Conservation (phyloP, 805 yeast species). For the Suhomyces pyralidae region DNA sequence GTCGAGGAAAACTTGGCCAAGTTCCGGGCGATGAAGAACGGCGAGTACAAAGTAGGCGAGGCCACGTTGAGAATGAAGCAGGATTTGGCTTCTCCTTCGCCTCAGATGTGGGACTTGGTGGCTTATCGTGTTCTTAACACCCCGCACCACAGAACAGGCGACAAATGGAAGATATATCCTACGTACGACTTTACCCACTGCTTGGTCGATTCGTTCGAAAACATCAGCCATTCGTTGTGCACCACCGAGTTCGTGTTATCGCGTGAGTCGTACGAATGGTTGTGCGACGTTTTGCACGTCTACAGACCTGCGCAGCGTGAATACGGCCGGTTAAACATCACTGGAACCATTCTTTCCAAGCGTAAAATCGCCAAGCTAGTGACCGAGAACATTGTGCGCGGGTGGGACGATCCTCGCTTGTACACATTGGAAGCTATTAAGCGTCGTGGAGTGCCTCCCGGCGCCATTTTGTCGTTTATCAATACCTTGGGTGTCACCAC, state of each 20-base stretch:
- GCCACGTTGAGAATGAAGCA: conserved; percentile 97
- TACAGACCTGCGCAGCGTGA: conserved; percentile 99
- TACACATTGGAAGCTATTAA: conserved; percentile 91
- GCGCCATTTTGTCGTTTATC: conserved; percentile 89
- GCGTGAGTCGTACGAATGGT: conserved; percentile 97
- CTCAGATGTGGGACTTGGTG: conserved; percentile 99
- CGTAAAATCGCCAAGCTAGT: conserved; percentile 94
- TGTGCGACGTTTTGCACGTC: conserved; percentile 91
- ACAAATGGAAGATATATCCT: conserved; percentile 96
- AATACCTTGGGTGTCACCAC: conserved; percentile 97
- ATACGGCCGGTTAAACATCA: conserved; percentile 91
- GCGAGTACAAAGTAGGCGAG: conserved; percentile 82
- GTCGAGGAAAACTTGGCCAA: conserved; percentile 72
- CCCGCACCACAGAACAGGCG: conserved; percentile 94
- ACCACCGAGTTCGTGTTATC: conserved; percentile 92
- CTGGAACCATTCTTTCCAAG: conserved; percentile 93
- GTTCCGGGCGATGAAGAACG: conserved; percentile 90
- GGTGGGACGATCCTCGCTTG: conserved; percentile 98
- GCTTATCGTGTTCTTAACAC: conserved; percentile 94
- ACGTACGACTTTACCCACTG: conserved; percentile 99
- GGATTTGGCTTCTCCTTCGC: conserved; percentile 84
- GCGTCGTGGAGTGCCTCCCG: conserved; percentile 98
- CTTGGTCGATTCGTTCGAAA: conserved; percentile 95
- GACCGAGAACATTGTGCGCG: conserved; percentile 75
- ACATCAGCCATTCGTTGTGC: conserved; percentile 93